Conservation (phyloP, 129 eudicot genomes). For the Scalesia atractyloides region DNA sequence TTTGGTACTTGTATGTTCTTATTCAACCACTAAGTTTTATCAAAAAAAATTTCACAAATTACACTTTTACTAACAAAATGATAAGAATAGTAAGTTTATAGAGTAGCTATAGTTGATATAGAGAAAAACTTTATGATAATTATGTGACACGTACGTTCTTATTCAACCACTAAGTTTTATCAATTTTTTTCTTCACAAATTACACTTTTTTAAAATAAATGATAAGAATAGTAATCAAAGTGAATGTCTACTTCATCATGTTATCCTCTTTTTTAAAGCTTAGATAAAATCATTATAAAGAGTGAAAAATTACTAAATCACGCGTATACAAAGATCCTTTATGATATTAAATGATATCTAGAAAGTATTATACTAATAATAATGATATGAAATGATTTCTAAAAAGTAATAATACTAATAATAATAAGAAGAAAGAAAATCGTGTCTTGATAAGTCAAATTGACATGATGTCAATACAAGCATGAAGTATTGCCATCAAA, state of each 20-base stretch:
- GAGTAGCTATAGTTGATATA: not conserved
- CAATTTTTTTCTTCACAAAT: too few relatives aligned
- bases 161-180: too few relatives aligned
- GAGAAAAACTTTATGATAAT: too few relatives aligned
- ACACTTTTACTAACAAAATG: too few relatives aligned
- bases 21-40: too few relatives aligned
- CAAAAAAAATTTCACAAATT: too few relatives aligned
- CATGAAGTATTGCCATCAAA: not conserved
- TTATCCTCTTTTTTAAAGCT: not conserved
- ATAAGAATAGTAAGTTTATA: too few relatives aligned
- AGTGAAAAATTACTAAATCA: not conserved
- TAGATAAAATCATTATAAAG: slow-evolving; percentile 7
- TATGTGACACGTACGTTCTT: too few relatives aligned
- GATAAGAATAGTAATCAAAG: too few relatives aligned
- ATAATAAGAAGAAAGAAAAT: not conserved
- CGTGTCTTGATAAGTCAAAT: not conserved
- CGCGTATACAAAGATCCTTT: not conserved
- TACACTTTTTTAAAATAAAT: too few relatives aligned
- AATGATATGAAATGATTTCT: not conserved
- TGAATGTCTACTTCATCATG: not conserved
- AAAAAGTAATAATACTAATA: not conserved
- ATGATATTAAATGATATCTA: not conserved
- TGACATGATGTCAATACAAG: slow-evolving; percentile 6
- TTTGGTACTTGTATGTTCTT: too few relatives aligned
- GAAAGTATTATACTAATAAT: too few relatives aligned